Conservation (phyloP, 129 eudicot species). For the Heracleum sosnowskyi region DNA sequence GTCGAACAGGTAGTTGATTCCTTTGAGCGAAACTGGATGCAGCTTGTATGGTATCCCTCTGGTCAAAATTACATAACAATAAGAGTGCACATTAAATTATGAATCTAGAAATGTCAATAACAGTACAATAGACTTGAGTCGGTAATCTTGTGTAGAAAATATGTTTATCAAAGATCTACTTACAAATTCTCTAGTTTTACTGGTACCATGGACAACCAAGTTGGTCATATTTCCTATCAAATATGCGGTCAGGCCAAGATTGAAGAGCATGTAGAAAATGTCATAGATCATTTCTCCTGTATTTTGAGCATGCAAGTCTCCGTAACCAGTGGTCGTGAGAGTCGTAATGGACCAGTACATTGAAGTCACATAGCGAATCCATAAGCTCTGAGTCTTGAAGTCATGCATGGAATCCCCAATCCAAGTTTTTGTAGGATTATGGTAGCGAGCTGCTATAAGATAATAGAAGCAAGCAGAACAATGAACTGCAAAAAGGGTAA, state of each 20-base stretch:
- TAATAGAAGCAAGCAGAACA: constrained; percentile 82
- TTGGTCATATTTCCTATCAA: constrained; percentile 96
- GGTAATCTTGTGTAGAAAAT: neutral
- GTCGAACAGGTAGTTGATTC: constrained; percentile 69
- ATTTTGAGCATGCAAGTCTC: constrained; percentile 83
- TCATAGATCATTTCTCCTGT: constrained; percentile 75
- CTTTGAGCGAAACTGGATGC: constrained; percentile 88
- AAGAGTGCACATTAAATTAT: neutral
- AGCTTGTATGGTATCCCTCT: constrained; percentile 95
- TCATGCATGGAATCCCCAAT: constrained; percentile 44
- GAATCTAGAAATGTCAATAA: neutral
- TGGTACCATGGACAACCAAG: constrained; percentile 84
- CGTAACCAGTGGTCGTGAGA: constrained; percentile 83
- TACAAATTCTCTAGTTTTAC: constrained; percentile 76
- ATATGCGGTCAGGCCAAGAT: constrained; percentile 78
- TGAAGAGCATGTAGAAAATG: constrained; percentile 86
- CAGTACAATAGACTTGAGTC: neutral
- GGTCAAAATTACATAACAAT: constrained; percentile 5
- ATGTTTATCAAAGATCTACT: constrained; percentile 21
- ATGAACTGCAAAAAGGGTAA: constrained; percentile 84
- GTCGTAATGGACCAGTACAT: constrained; percentile 94
- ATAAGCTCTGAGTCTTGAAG: constrained; percentile 45
- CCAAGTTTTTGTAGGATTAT: constrained; percentile 58
- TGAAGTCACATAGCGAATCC: constrained; percentile 73
- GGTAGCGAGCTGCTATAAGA: constrained; percentile 73